phyloP scores from a whole-genome alignment of 1,284 basidiomycete species.

The Cystobasidium sp. region DNA sequence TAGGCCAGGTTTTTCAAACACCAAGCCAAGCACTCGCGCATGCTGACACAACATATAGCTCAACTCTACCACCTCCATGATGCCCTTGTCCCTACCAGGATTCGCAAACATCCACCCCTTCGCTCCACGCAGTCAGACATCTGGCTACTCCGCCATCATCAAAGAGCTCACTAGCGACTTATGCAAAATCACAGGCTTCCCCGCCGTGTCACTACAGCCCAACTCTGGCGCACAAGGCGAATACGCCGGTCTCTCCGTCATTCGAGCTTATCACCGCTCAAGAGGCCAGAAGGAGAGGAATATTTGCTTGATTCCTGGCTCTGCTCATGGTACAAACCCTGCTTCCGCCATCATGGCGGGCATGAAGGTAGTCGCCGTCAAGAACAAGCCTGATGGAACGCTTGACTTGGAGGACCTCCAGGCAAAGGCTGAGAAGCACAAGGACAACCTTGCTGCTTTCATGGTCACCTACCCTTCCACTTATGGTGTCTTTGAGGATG shows the following conservation, averaged over 20 bases:
- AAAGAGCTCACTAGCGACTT: constrained; percentile 90
- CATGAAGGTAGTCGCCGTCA: constrained; percentile 91
- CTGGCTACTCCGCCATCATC: constrained; percentile 84
- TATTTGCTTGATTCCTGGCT: constrained; percentile 91
- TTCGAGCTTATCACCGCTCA: constrained; percentile 90
- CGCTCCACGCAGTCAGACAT: constrained; percentile 83
- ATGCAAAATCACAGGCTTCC: constrained; percentile 92
- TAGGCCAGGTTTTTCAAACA: constrained; percentile 53
- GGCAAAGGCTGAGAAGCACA: constrained; percentile 86
- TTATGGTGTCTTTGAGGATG: constrained; percentile 94
- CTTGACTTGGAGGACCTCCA: constrained; percentile 85
- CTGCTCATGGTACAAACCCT: constrained; percentile 68
- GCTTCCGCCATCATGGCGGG: constrained; percentile 86
- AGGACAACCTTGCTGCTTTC: constrained; percentile 88
- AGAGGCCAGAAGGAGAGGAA: constrained; percentile 83
- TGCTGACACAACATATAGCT: constrained; percentile 76
- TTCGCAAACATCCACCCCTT: constrained; percentile 91
- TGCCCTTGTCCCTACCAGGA: constrained; percentile 90
- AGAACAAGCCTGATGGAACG: constrained; percentile 82
- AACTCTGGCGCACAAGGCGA: constrained; percentile 97
- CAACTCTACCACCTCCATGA: constrained; percentile 96
- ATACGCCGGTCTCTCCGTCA: constrained; percentile 90
- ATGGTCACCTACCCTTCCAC: constrained; percentile 85
- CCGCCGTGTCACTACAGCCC: constrained; percentile 91
- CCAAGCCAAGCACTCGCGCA: constrained; percentile 59